Base-by-base conservation (phyloP, 495 filamentous ascomycete species). In the Collariella sp. region DNA sequence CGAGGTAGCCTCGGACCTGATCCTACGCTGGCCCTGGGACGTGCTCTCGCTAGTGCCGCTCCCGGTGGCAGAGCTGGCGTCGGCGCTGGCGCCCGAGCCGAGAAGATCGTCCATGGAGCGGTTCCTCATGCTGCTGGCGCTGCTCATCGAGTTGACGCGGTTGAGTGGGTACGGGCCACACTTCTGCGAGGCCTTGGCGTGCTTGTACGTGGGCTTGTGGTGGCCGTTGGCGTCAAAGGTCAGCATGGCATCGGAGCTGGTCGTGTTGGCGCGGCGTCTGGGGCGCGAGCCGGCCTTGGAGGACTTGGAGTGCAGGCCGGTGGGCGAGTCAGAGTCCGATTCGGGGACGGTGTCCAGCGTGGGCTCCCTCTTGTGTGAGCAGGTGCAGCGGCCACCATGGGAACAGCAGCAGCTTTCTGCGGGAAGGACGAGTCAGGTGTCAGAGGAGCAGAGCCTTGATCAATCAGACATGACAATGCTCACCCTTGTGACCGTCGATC, bases 171-270 rank as follows among this genome's bases (percentile, higher is more conserved):
- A 96, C 15, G 90, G 90, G 50, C 88, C 87, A 62, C 78, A 85
- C 67, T 89, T 85, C 66, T 94, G 88, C 56, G 88, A 86, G 56
- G 85, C 79, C 68, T 88, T 85, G 71, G 93, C 84, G 67, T 91
- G 86, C 71, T 90, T 89, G 70, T 94, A 87, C 26, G 84, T 81
- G 7, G 91, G 91, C 72, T 91, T 91, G 76, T 95, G 91, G 69
- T 96, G 89, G 56, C 91, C 91, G 64, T 95, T 93, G 47, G 86
- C 80, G 73, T 96, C 93, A 56, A 93, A 82, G 35, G 87, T 89
- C 57, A 96, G 77, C 29, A 80, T 79, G 58, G 80, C 71, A 42
- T 96, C 91, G n/a, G 90, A 94, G 60, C 85, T 87, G 52, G 84
- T 82, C 49, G 88, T 87, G 54, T 85, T 85, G 51, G 94, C 83